Conservation (phyloP, 2,329 filamentous ascomycete genomes). For the Xylaria sp. region DNA sequence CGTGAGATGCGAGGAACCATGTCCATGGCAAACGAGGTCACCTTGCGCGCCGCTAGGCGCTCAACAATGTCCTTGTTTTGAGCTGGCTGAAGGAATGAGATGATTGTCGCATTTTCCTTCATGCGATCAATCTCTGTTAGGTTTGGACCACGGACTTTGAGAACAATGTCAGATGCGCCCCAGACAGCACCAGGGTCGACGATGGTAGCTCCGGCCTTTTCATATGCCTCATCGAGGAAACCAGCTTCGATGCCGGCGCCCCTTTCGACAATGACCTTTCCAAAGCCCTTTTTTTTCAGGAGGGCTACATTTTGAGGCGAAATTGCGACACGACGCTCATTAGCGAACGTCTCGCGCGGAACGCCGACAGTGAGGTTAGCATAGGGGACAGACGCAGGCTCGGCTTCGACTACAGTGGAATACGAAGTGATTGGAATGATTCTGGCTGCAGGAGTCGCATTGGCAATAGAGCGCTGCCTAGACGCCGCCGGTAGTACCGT, state of each 20-base stretch:
- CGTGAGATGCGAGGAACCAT: constrained; percentile 89
- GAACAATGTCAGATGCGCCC: constrained; percentile 75
- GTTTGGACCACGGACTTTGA: constrained; percentile 82
- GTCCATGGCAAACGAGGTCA: constrained; percentile 88
- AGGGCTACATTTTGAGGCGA: constrained; percentile 84
- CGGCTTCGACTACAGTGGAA: constrained; percentile 41
- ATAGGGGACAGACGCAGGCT: constrained; percentile 65
- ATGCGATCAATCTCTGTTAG: constrained; percentile 72
- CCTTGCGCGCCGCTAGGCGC: constrained; percentile 70
- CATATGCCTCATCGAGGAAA: constrained; percentile 78
- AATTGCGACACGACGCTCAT: constrained; percentile 82
- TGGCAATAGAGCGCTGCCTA: constrained; percentile 30
- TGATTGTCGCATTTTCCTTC: constrained; percentile 72
- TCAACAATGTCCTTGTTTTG: constrained; percentile 80
- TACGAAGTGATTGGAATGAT: constrained; percentile 39
- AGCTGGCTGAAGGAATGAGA: constrained; percentile 82
- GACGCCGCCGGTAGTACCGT: constrained; percentile 38
- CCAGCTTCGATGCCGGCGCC: constrained; percentile 80
- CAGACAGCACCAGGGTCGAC: constrained; percentile 74
- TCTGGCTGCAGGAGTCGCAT: constrained; percentile 28
- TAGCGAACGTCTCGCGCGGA: constrained; percentile 76
- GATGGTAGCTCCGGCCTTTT: constrained; percentile 77
- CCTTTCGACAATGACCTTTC: constrained; percentile 76
- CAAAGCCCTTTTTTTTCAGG: constrained; percentile 84
- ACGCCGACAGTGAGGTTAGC: constrained; percentile 76